phyloP scores from a whole-genome alignment of 1,284 basidiomycete genomes.

The Trichosporon asahii region DNA sequence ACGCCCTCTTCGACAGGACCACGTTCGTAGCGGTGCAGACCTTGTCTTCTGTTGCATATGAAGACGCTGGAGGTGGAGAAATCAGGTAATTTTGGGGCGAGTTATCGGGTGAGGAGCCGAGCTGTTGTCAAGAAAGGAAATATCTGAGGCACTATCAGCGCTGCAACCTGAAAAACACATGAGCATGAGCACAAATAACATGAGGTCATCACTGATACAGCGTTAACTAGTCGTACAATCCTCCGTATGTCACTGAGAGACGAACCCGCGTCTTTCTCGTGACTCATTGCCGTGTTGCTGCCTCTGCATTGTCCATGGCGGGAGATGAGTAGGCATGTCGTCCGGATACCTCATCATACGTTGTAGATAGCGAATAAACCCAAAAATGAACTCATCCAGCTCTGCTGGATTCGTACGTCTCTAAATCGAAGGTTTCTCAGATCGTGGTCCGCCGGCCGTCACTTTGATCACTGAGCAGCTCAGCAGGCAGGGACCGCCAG shows the following conservation, averaged over 20 bases:
- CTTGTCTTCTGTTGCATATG: no score
- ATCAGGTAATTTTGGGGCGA: no score
- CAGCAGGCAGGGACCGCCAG: constrained; percentile 18
- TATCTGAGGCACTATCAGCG: neutral
- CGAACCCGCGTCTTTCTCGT: neutral
- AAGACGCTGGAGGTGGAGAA: no score
- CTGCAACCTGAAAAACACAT: neutral
- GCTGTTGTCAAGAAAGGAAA: neutral
- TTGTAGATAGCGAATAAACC: neutral
- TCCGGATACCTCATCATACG: neutral
- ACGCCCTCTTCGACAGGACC: no score
- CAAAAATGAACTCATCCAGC: neutral
- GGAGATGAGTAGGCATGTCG: neutral
- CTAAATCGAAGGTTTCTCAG: neutral
- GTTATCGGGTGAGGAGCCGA: no score
- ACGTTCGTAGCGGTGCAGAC: no score
- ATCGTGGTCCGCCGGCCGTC: neutral
- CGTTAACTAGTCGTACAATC: constrained; percentile 9
- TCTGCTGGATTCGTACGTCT: neutral
- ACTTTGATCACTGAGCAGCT: neutral
- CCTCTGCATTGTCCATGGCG: neutral
- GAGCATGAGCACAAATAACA: constrained; percentile 9
- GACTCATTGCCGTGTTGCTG: neutral
- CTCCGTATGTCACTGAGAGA: neutral
- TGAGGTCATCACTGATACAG: constrained; percentile 10